Base-by-base conservation (phyloP, 2,329 filamentous ascomycete species). In the Zasmidium citrigriseum region DNA sequence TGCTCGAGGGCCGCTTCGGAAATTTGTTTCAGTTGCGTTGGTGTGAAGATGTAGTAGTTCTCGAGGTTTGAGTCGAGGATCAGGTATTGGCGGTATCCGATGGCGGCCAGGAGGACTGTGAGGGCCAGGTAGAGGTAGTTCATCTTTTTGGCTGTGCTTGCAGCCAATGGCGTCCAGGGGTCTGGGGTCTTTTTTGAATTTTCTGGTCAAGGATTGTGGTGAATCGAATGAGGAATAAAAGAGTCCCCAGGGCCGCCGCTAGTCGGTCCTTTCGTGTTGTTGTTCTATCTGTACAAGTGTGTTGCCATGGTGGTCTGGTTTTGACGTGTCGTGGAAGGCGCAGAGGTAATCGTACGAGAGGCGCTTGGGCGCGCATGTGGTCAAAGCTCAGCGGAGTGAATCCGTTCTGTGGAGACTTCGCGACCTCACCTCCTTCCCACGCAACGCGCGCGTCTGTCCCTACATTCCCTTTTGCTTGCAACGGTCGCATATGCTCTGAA, bases 21-120 rank as follows among this genome's bases (percentile, higher is more conserved):
- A 29, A 95, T 77, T 60, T 87, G 82, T 71, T 91, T 85, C 60
- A 96, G 82, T 61, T 90, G 82, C 16, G 81, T 78, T 1, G 83
- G 83, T 54, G 86, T 78, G 76, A 96, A 93, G 74, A 95, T 85
- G 82, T 92, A 95, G 79, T 93, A 81, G 54, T 71, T 75, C 48
- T 67, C 61, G 14, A 70, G 63, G 25, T 84, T 83, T 67, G 81
- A 78, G 73, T 89, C 85, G 44, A 86, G 72, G 59, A 82, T 67
- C 74, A 83, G 83, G 67, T 82, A 77, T 55, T 86, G 65, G 7
- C 82, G 80, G 12, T 80, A 76, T 54, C 88, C 71, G 62, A 86
- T 68, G 55, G 80, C 85, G 57, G 84, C 73, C 47, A 86, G 67
- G 49, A 86, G 69, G 52, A 86, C 74, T 48, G 86, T 66, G 54